Base-by-base conservation (phyloP, 2,329 filamentous ascomycete genomes). In the Nigrograna mackinnonii region DNA sequence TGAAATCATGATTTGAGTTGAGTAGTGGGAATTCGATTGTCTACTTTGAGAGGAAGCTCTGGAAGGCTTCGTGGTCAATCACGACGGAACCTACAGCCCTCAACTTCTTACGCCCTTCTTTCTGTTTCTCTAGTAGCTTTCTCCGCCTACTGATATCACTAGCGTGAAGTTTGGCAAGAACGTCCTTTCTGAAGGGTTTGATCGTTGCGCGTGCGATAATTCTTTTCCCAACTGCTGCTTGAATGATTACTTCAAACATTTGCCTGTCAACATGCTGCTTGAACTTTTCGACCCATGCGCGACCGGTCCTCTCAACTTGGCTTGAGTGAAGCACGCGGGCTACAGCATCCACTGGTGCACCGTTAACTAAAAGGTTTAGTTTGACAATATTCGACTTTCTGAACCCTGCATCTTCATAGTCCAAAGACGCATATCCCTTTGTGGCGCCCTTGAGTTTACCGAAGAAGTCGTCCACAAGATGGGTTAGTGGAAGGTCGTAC, bases 181-280 rank as follows among this genome's bases (percentile, higher is more conserved):
- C 94, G 58, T 99, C 94, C 69, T 99, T 99, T 35, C 94, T 79
- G 69, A 95, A 99, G 0, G 94, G 90, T 74, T 97, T 97, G 66
- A 99, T 85, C 0, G 91, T 96, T 66, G 97, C 94, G 61, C 94
- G 79, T 0, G 94, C 94, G 4, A 99, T 82, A 38, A 99, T 85
- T 37, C 86, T 82, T 55, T 83, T 84, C 3, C 91, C 92, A 0
- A 88, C 86, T 0, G 88, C 86, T 3, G 94, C 92, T 70, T 99
- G 94, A 50, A 99, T 97, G 42, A 97, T 78, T 17, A 99, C 84
- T 72, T 99, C 94, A 61, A 96, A 99, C 85, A 97, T 94, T 68
- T 99, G 94, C 14, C 94, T 79, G 60, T 96, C 89, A 16, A 99
- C 92, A 59, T 97, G 92, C 67, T 96, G 85, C 64, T 96, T 97